Evolutionary conservation across 23 red algal species (phyloP).

Genomic region (Gracilaria caudata): DNA sequence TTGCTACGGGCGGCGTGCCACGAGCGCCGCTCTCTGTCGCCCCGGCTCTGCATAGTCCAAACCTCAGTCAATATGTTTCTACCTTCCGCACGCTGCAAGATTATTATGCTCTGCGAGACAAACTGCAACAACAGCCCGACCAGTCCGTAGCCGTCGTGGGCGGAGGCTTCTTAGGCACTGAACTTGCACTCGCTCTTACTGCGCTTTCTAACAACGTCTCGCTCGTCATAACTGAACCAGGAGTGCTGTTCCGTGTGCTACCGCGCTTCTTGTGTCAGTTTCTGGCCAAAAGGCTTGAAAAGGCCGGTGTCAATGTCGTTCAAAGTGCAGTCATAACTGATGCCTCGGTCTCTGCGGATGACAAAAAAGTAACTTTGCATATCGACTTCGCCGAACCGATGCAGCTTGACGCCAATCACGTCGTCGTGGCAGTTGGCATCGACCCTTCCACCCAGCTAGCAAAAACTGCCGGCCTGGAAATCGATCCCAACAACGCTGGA

Average conservation of each 20-base stretch:
- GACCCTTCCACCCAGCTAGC: slow-evolving; percentile 67
- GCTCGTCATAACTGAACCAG: slow-evolving; percentile 69
- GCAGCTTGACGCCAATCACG: slow-evolving; percentile 31
- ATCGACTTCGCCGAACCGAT: slow-evolving; percentile 47
- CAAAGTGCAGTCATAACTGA: slow-evolving; percentile 49
- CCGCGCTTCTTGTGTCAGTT: slow-evolving; percentile 81
- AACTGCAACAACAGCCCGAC: neutral
- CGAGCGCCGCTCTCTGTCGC: slow-evolving; percentile 20
- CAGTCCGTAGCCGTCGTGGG: slow-evolving; percentile 63
- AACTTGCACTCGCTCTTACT: slow-evolving; percentile 71
- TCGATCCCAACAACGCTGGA: slow-evolving; percentile 60
- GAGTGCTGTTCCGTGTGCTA: slow-evolving; percentile 69
- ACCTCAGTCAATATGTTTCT: slow-evolving; percentile 31
- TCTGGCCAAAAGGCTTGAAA: slow-evolving; percentile 35
- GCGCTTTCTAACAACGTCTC: slow-evolving; percentile 45
- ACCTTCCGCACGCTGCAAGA: slow-evolving; percentile 60
- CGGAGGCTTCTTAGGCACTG: slow-evolving; percentile 83
- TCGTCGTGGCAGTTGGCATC: slow-evolving; percentile 78
- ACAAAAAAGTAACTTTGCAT: slow-evolving; percentile 27
- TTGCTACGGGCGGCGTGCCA: slow-evolving; percentile 72
- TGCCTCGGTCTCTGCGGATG: neutral
- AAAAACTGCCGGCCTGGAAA: slow-evolving; percentile 69
- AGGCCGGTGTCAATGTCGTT: slow-evolving; percentile 58
- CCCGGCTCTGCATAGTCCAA: slow-evolving; percentile 12
- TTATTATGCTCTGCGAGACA: slow-evolving; percentile 26